Conservation (phyloP, 306 rosid genomes). For the Vicia faba region DNA sequence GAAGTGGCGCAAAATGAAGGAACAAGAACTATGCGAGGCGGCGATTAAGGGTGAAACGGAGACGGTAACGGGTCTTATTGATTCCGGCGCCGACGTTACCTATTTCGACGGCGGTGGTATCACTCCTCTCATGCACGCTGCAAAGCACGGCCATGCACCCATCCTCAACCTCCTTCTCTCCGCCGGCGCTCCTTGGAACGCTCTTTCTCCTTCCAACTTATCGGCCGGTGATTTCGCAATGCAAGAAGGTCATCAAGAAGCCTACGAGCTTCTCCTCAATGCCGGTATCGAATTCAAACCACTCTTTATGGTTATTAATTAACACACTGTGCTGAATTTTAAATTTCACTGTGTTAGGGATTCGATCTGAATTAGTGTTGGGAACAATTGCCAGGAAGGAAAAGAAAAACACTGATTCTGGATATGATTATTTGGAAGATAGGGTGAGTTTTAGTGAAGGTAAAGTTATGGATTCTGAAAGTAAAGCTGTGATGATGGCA, state of each 20-base stretch:
- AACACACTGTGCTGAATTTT: not conserved
- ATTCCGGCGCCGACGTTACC: constrained; percentile 65
- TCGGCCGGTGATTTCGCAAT: constrained; percentile 81
- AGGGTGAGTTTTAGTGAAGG: constrained; percentile 85
- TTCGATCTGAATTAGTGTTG: constrained; percentile 78
- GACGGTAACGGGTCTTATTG: constrained; percentile 52
- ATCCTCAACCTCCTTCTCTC: constrained; percentile 59
- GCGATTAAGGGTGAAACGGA: constrained; percentile 61
- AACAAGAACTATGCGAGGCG: constrained; percentile 66
- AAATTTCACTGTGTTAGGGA: constrained; percentile 48
- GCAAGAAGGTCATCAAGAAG: constrained; percentile 69
- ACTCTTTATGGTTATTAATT: not conserved
- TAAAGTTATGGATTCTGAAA: constrained; percentile 79
- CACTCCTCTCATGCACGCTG: constrained; percentile 87
- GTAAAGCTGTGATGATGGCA: constrained; percentile 97
- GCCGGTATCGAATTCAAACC: constrained; percentile 55
- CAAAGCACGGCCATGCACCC: constrained; percentile 73
- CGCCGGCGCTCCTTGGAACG: constrained; percentile 92
- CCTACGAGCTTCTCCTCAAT: constrained; percentile 63
- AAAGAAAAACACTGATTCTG: constrained; percentile 38
- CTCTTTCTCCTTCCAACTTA: constrained; percentile 76
- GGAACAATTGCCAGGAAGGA: constrained; percentile 80
- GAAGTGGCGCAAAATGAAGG: constrained; percentile 47
- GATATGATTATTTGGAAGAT: constrained; percentile 70
- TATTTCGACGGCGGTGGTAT: constrained; percentile 70